Evolutionary conservation across 2,329 filamentous ascomycete species (phyloP), one percentile per base, ranked within the genome.

Genomic region (Botrytis hyacinthi): DNA sequence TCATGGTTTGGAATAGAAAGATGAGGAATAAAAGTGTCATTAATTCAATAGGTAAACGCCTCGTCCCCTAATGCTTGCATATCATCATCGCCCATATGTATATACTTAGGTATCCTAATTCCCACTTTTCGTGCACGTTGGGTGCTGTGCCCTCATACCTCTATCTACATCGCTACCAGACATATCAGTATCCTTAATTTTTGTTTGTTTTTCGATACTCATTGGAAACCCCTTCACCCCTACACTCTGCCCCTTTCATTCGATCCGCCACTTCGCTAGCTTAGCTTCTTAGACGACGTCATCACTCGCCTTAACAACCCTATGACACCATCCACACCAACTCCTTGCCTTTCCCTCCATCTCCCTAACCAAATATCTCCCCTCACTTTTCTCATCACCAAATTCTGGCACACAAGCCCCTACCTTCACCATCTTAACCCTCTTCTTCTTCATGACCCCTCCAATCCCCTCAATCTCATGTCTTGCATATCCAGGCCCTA

Each of bases 401-500:
- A 91, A 94, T 81, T 97, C 93, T 75, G 92, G 92, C 20, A 98
- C 95, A 75, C 92, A 93, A 7, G 92, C 92, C 1, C 95, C 95
- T 0, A 98, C 90, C 74, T 87, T 88, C 9, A 97, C 89, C 84
- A 93, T 91, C 79, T 91, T 91, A 78, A 96, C 93, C n/a, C 92
- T 86, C 83, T 95, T 97, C 75, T 91, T 92, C 85, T 97, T 97
- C 71, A 98, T 89, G 22, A 92, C 88, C 0, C 95, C 95, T 18
- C 95, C 95, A 62, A 98, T 93, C 3, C 95, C 95, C 79, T 97
- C 93, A 74, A 98, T 93, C 82, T 98, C 95, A 80, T 97, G 94
- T 60, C 93, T 87, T 73, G 90, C 87, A 80, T 97, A 98, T 4
- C 94, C 94, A 0, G 93, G 86, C 74, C 91, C 84, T 77, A 86